phyloP scores from a whole-genome alignment of 2,329 filamentous ascomycete species.

The Camillea tinctor region DNA sequence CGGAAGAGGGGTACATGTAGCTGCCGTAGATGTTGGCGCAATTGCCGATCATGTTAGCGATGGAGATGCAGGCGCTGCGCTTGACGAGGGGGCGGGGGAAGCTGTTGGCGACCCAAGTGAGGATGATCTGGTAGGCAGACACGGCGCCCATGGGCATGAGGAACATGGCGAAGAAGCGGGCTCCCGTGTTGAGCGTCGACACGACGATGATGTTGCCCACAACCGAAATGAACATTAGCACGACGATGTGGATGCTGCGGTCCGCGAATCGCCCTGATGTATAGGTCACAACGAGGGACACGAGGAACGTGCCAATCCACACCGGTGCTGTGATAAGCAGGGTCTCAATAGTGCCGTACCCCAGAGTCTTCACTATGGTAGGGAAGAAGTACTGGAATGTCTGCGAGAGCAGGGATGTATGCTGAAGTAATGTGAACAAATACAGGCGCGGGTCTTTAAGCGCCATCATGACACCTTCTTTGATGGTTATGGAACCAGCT shows the following conservation, averaged over 20 bases:
- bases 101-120: conserved; percentile 68
- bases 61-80: conserved; percentile 62
- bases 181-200: conserved; percentile 46
- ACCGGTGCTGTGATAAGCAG: conserved; percentile 58
- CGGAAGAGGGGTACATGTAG: conserved; percentile 46
- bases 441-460: conserved; percentile 51
- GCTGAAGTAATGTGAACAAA: conserved; percentile 54
- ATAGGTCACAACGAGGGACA: conserved; percentile 54
- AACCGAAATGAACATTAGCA: conserved; percentile 50
- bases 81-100: conserved; percentile 69
- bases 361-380: conserved; percentile 59
- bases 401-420: conserved; percentile 50
- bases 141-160: conserved; percentile 57
- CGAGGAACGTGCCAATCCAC: conserved; percentile 52
- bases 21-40: conserved; percentile 46
- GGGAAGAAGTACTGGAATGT: conserved; percentile 67
- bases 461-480: conserved; percentile 47
- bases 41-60: conserved; percentile 68
- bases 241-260: conserved; percentile 55
- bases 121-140: conserved; percentile 55
- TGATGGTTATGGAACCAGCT: conserved; percentile 37
- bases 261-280: conserved; percentile 54
- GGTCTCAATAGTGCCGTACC: conserved; percentile 53
- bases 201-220: conserved; percentile 57
- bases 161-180: conserved; percentile 63